Evolutionary conservation across 2,329 filamentous ascomycete species (phyloP).

Genomic region (Ophiostoma populinum): DNA sequence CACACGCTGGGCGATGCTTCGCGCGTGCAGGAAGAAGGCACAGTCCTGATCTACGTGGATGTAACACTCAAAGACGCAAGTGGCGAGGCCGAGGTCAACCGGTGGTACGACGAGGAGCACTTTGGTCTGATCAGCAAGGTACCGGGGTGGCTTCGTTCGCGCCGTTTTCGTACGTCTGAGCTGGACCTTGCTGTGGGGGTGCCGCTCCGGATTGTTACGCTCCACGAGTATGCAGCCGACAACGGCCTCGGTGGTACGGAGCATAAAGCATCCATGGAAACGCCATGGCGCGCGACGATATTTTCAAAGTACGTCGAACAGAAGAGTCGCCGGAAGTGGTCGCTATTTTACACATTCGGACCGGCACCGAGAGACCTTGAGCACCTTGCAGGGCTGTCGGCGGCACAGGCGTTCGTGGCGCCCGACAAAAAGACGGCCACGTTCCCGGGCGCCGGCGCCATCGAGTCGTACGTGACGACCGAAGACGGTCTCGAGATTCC

Average conservation of each 20-base stretch:
- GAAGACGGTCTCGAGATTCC: constrained; percentile 50
- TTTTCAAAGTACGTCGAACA: constrained; percentile 38
- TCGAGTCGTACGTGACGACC: constrained; percentile 49
- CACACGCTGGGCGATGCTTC: constrained; percentile 39
- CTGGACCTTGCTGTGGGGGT: constrained; percentile 35
- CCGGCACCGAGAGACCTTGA: constrained; percentile 52
- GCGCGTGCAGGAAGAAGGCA: constrained; percentile 39
- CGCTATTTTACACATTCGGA: constrained; percentile 67
- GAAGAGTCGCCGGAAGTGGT: constrained; percentile 43
- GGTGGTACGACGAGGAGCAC: constrained; percentile 65
- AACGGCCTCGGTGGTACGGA: constrained; percentile 52
- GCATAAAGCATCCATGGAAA: constrained; percentile 44
- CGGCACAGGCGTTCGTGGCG: constrained; percentile 31
- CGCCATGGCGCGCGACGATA: constrained; percentile 42
- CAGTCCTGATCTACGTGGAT: constrained; percentile 44
- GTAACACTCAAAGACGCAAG: constrained; percentile 31
- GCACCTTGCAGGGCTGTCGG: constrained; percentile 32
- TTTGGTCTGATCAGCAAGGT: constrained; percentile 52
- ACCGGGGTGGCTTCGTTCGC: constrained; percentile 61
- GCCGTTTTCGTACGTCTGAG: constrained; percentile 49
- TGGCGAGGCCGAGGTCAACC: constrained; percentile 25
- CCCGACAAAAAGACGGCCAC: constrained; percentile 39
- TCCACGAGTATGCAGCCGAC: constrained; percentile 50
- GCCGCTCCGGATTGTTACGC: constrained; percentile 40
- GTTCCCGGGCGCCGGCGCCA: constrained; percentile 30